Percentiles rank a stretch among this genome's conserved stretches.
Conservation (phyloP, 2,329 filamentous ascomycete genomes). For the Alternaria hordeiaustralica region DNA sequence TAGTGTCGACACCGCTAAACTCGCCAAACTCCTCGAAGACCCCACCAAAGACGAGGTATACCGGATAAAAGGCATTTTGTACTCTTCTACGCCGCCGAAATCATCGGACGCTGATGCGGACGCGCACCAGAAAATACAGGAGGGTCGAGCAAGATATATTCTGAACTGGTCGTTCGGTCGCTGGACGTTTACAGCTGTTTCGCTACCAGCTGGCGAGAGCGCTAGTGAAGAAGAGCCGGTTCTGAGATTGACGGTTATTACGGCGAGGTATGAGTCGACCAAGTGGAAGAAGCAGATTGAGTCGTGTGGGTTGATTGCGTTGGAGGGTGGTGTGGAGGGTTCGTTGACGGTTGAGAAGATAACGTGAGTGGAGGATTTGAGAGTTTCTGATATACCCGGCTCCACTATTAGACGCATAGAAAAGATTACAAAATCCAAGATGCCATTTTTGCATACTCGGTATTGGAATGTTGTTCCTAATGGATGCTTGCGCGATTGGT, state of each 20-base stretch:
- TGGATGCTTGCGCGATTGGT: neutral
- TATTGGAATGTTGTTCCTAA: neutral
- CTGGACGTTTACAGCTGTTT: slow-evolving; percentile 82
- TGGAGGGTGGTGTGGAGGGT: slow-evolving; percentile 31
- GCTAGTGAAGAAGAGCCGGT: slow-evolving; percentile 58
- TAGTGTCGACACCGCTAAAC: slow-evolving; percentile 65
- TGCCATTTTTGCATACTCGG: neutral
- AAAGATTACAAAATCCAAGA: neutral
- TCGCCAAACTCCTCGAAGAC: slow-evolving; percentile 64
- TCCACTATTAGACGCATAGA: neutral
- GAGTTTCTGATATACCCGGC: neutral
- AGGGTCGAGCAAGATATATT: slow-evolving; percentile 70
- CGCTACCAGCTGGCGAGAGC: slow-evolving; percentile 44
- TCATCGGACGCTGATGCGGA: slow-evolving; percentile 51
- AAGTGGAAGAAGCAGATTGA: slow-evolving; percentile 81
- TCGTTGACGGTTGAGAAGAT: slow-evolving; percentile 30
- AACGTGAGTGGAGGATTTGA: neutral
- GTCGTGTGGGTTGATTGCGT: slow-evolving; percentile 54
- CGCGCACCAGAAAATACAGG: slow-evolving; percentile 44
- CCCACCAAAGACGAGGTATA: slow-evolving; percentile 95
- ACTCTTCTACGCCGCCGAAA: slow-evolving; percentile 53
- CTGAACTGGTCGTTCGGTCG: slow-evolving; percentile 98
- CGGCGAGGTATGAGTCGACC: slow-evolving; percentile 73
- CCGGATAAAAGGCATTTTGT: slow-evolving; percentile 80
- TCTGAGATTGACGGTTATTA: slow-evolving; percentile 76